These are phyloP conservation scores for Blastobotrys serpentis DNA, from an alignment of 1,139 yeast genomes.

Conservation along the genomic window DNA sequence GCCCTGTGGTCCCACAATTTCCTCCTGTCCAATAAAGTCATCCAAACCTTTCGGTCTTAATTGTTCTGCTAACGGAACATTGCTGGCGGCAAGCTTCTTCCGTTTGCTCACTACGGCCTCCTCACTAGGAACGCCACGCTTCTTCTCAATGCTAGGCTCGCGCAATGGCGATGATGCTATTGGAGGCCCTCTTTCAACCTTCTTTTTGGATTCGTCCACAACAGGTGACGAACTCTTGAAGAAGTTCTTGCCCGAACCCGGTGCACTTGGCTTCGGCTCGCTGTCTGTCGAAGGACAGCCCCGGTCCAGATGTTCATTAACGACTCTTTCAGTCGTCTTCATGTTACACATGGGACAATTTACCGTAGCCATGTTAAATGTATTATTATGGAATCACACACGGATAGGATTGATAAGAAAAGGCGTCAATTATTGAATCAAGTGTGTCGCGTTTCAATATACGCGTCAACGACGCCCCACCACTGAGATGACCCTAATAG, in stretches of 20 bases:
- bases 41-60: slow-evolving; percentile 71
- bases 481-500: neutral
- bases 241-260: neutral
- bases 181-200: neutral
- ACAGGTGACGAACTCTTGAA: slow-evolving; percentile 11
- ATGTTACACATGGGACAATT: slow-evolving; percentile 41
- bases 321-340: slow-evolving; percentile 33
- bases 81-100: slow-evolving; percentile 1
- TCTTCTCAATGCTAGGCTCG: neutral
- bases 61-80: slow-evolving; percentile 83
- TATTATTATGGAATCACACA: too few species aligned
- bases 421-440: too few species aligned
- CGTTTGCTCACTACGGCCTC: too few species aligned
- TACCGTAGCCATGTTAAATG: slow-evolving; percentile 11
- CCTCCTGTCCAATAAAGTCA: slow-evolving; percentile 85
- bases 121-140: slow-evolving; percentile 4
- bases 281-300: slow-evolving; percentile 33
- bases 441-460: slow-evolving; percentile 12
- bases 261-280: slow-evolving; percentile 5
- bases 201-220: neutral
- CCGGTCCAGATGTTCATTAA: slow-evolving; percentile 41
- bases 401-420: too few species aligned
- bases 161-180: slow-evolving; percentile 1
- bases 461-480: slow-evolving; percentile 2
- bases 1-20: slow-evolving; percentile 73